Percentiles rank a stretch among this genome's conserved stretches.
phyloP scores from a whole-genome alignment of 108 stramenopile genomes.

The Epipyxis sp. region DNA sequence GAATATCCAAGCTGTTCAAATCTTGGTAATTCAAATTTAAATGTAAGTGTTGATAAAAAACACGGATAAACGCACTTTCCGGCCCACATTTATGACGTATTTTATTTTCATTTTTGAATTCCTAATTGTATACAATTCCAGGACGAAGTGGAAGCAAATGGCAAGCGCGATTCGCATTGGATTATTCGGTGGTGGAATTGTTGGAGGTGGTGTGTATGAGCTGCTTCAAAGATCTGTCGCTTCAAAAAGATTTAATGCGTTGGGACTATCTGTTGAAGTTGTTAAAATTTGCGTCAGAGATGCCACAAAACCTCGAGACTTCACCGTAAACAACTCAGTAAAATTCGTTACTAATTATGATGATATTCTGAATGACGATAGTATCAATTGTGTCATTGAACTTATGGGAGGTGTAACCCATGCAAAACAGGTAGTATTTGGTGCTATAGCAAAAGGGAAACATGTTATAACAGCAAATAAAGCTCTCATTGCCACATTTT shows the following conservation, averaged over 20 bases:
- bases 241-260: slow-evolving; percentile 61
- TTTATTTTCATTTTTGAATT: no score
- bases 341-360: slow-evolving; percentile 67
- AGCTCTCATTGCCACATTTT: slow-evolving; percentile 81
- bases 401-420: slow-evolving; percentile 87
- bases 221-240: slow-evolving; percentile 68
- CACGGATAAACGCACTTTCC: no score
- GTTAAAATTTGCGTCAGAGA: slow-evolving; percentile 79
- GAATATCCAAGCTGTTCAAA: no score
- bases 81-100: no score
- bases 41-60: no score
- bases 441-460: slow-evolving; percentile 69
- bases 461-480: slow-evolving; percentile 95
- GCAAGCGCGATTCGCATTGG: slow-evolving; percentile 58
- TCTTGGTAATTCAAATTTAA: no score
- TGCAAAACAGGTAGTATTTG: slow-evolving; percentile 79
- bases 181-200: slow-evolving; percentile 86
- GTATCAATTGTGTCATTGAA: slow-evolving; percentile 83
- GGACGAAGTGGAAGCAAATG: no score
- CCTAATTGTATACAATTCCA: no score
- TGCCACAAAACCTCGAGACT: slow-evolving; percentile 73
- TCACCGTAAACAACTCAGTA: slow-evolving; percentile 67
- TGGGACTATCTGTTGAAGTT: slow-evolving; percentile 65
- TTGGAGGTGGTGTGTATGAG: slow-evolving; percentile 92
- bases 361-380: slow-evolving; percentile 74